These are phyloP conservation scores for Arachis hypogaea DNA, from an alignment of 306 rosid genomes.

Conservation along the genomic window DNA sequence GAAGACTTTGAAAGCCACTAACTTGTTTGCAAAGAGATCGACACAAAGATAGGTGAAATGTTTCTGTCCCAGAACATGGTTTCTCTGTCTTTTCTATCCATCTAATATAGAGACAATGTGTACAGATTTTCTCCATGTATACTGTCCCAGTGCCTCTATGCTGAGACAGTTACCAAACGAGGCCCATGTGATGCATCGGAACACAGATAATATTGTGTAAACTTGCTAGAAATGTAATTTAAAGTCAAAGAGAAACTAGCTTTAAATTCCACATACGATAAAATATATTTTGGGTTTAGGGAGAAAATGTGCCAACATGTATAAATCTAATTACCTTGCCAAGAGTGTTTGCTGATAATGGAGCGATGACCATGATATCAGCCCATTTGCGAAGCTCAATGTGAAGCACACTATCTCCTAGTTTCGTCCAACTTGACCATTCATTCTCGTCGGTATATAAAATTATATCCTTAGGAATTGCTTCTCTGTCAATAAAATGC, in stretches of 20 bases:
- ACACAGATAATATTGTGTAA: not conserved
- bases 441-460: constrained; percentile 81
- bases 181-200: not conserved
- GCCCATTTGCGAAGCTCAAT: constrained; percentile 99
- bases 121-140: too few species aligned
- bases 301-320: constrained; percentile 25
- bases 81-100: too few species aligned
- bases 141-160: too few species aligned
- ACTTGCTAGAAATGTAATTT: not conserved
- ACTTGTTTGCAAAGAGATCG: too few species aligned
- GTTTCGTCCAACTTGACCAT: constrained; percentile 86
- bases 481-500: constrained; percentile 82
- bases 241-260: too few species aligned
- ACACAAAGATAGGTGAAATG: too few species aligned
- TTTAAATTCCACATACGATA: too few species aligned
- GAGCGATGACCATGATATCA: constrained; percentile 93
- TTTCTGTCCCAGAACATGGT: too few species aligned
- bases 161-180: too few species aligned
- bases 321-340: constrained; percentile 73
- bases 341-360: constrained; percentile 93
- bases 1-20: too few species aligned
- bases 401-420: constrained; percentile 90
- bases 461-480: constrained; percentile 72
- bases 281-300: not conserved
- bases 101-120: too few species aligned